These are phyloP conservation scores for Eustoma russellianum DNA, from an alignment of 257 asterid genomes.

Conservation along the genomic window DNA sequence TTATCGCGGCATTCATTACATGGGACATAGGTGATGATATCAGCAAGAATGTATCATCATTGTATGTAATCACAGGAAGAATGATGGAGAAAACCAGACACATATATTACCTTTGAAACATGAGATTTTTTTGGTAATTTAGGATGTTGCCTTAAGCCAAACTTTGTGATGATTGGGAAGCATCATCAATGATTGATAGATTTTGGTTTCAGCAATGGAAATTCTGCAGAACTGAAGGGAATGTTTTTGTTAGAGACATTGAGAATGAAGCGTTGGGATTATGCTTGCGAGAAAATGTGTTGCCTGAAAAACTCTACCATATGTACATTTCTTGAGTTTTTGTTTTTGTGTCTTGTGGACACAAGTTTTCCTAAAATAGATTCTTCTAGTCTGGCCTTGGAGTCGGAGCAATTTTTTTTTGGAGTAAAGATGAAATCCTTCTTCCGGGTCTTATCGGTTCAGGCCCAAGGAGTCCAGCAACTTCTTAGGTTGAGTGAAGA, in stretches of 20 bases:
- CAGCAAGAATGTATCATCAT: too few species aligned
- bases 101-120: not conserved
- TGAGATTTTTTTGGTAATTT: too few species aligned
- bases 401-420: too few species aligned
- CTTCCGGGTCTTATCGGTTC: too few species aligned
- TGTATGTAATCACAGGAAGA: not conserved
- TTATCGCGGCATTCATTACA: too few species aligned
- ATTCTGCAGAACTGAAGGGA: not conserved
- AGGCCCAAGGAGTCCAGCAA: too few species aligned
- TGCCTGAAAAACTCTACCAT: not conserved
- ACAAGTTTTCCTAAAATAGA: too few species aligned
- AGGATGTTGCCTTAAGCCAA: not conserved
- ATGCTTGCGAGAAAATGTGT: slow-evolving; percentile 10
- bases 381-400: too few species aligned
- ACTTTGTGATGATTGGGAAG: not conserved
- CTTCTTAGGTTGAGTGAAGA: too few species aligned
- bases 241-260: slow-evolving; percentile 6
- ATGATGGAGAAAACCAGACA: not conserved
- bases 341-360: too few species aligned
- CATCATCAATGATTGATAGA: not conserved
- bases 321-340: not conserved
- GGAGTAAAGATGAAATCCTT: too few species aligned
- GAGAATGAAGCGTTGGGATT: slow-evolving; percentile 12
- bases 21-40: too few species aligned
- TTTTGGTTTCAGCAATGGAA: not conserved